Evolutionary conservation across 164 flowering plant species (phyloP).

Genomic region (Magnolia officinalis): DNA sequence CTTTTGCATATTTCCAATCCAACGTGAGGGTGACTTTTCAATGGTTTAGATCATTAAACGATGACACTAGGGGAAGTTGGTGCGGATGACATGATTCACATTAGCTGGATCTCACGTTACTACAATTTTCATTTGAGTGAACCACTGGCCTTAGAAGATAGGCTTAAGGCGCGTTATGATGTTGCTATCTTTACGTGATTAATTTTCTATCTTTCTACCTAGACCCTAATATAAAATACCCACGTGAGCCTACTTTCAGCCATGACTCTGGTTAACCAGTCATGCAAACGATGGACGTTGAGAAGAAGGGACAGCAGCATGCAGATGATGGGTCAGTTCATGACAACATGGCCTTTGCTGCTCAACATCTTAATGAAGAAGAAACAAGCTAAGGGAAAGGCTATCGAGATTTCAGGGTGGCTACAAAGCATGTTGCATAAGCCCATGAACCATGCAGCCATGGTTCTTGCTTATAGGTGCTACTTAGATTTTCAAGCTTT

Average conservation of each 20-base stretch:
- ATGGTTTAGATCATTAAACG: too few relatives aligned
- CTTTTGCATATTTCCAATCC: too few relatives aligned
- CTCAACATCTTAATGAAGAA: not conserved
- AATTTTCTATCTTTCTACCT: too few relatives aligned
- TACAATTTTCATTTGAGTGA: slow-evolving; percentile 20
- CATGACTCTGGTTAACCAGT: slow-evolving; percentile 1
- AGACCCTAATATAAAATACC: not conserved
- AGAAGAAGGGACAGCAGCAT: slow-evolving; percentile 16
- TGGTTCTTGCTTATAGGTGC: not conserved
- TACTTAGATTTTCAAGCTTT: too few relatives aligned
- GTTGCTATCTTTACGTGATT: too few relatives aligned
- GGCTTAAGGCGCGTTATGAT: slow-evolving; percentile 4
- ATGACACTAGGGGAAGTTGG: not conserved
- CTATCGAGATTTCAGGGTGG: slow-evolving; percentile 6
- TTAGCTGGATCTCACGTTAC: slow-evolving; percentile 16
- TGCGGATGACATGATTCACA: not conserved
- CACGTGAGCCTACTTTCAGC: slow-evolving; percentile 12
- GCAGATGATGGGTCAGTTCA: slow-evolving; percentile 19
- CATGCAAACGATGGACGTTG: slow-evolving; percentile 16
- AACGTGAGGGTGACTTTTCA: too few relatives aligned
- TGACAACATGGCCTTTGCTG: not conserved
- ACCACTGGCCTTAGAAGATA: too few relatives aligned
- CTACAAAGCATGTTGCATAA: too few relatives aligned
- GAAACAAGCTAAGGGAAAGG: slow-evolving; percentile 4
- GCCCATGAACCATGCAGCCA: slow-evolving; percentile 25